Evolutionary conservation across 805 yeast genomes (phyloP).

Genomic region (Wickerhamomyces ciferrii): DNA sequence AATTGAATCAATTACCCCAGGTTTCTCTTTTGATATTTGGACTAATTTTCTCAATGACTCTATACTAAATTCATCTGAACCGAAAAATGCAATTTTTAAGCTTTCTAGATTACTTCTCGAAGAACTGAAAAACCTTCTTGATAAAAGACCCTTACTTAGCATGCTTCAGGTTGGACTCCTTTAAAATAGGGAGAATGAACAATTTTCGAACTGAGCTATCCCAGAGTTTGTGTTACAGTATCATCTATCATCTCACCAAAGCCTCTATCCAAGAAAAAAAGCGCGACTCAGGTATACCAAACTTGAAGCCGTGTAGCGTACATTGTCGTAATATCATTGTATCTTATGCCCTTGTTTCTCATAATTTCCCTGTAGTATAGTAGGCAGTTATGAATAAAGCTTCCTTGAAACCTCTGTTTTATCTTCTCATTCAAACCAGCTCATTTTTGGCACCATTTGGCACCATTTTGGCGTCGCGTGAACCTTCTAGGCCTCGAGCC

Average conservation of each 20-base stretch:
- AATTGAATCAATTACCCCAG: conserved; percentile 26
- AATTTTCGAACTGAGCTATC: too few relatives aligned
- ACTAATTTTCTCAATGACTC: conserved; percentile 39
- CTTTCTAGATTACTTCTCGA: not conserved
- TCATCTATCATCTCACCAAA: too few relatives aligned
- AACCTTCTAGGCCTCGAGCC: not conserved
- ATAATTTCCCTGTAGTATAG: too few relatives aligned
- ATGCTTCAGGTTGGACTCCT: too few relatives aligned
- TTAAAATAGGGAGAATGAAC: too few relatives aligned
- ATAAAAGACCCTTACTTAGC: not conserved
- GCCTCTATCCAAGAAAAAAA: not conserved
- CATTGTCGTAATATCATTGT: too few relatives aligned
- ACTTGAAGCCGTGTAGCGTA: not conserved
- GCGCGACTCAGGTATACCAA: not conserved
- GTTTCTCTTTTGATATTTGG: conserved; percentile 13
- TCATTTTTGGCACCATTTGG: too few relatives aligned
- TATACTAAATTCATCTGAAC: conserved; percentile 70
- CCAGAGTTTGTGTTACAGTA: too few relatives aligned
- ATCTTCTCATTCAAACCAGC: not conserved
- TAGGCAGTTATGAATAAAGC: not conserved
- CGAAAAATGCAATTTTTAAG: conserved; percentile 59
- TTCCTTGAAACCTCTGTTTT: not conserved
- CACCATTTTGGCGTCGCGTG: not conserved
- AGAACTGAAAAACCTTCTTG: not conserved
- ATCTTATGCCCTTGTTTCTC: too few relatives aligned